These are phyloP conservation scores for Trichophyton rubrum DNA, from an alignment of 2,329 filamentous ascomycete genomes.

Conservation along the genomic window DNA sequence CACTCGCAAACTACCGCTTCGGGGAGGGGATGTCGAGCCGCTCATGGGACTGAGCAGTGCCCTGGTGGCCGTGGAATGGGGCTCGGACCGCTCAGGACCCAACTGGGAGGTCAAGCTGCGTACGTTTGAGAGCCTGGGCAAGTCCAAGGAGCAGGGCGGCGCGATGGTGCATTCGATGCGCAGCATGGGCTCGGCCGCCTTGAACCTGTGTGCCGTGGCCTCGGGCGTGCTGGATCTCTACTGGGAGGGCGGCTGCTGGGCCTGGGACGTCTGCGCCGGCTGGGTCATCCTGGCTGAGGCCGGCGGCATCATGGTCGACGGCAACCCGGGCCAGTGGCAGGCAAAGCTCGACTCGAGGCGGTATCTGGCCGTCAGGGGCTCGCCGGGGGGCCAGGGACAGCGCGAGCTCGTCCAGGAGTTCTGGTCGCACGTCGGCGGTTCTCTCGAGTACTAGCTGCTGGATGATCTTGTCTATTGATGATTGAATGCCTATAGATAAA, in stretches of 20 bases:
- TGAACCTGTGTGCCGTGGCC: slow-evolving; percentile 50
- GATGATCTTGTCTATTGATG: no score
- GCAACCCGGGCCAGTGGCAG: slow-evolving; percentile 46
- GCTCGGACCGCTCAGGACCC: slow-evolving; percentile 42
- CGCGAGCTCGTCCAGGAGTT: slow-evolving; percentile 32
- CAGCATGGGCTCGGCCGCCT: slow-evolving; percentile 45
- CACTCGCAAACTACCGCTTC: slow-evolving; percentile 34
- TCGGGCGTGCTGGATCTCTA: slow-evolving; percentile 47
- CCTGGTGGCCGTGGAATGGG: slow-evolving; percentile 50
- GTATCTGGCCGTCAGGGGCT: slow-evolving; percentile 35
- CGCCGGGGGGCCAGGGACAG: slow-evolving; percentile 23
- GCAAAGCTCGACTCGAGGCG: slow-evolving; percentile 44
- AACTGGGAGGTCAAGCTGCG: slow-evolving; percentile 46
- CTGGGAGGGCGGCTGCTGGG: slow-evolving; percentile 55
- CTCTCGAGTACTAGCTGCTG: slow-evolving; percentile 22
- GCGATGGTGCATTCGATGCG: slow-evolving; percentile 51
- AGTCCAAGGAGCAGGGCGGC: slow-evolving; percentile 42
- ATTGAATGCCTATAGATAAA: no score
- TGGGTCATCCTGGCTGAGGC: slow-evolving; percentile 51
- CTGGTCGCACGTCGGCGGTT: slow-evolving; percentile 29
- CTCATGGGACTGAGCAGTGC: slow-evolving; percentile 39
- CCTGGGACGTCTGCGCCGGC: slow-evolving; percentile 53
- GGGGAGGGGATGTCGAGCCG: slow-evolving; percentile 30
- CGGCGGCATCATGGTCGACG: slow-evolving; percentile 47
- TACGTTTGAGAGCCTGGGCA: slow-evolving; percentile 40